Evolutionary conservation across 129 eudicot genomes (phyloP), one percentile per base, ranked within the genome.

Genomic region (Dittrichia graveolens): DNA sequence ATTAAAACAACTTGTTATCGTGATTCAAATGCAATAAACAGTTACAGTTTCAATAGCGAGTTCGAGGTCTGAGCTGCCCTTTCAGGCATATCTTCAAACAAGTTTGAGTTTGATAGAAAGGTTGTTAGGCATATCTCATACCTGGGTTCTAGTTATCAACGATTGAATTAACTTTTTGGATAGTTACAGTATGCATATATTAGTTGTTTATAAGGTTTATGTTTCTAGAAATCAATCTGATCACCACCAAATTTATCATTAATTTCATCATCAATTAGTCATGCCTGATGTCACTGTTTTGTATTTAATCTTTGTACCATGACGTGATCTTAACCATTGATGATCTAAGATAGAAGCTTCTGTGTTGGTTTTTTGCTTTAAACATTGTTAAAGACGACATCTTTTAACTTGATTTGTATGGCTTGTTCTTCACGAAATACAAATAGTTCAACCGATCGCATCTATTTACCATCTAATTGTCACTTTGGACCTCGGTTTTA

Each of bases 361-460:
- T 54, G 12, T 39, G 40, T 54, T 54, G 42, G 5, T 71, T 58
- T 13, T 43, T 13, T 11, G n/a, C 34, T 13, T 24, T 7, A 66
- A 54, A 67, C 75, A 41, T 64, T 37, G 62, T 60, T 31, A 41
- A 69, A 69, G 35, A 69, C 10, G 75, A 48, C 43, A 38, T 39
- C 0, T 67, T 59, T 69, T 39, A 67, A 67, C 61, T 56, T 7
- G 18, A 13, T 11, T 34, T n/a, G 35, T 6, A 53, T 52, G 79
- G 63, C 63, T 52, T 50, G 31, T 62, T 75, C 46, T 14, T n/a
- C 3, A 44, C 15, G 7, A 9, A 18, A 15, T 7, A 13, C 46
- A 64, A 75, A 52, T 38, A 35, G 12, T 62, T 52, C 50, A 52
- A 13, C 74, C 67, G 42, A 56, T n/a, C 37, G 74, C 50, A 76